These are phyloP conservation scores for Iris macrosiphon DNA, from an alignment of 106 monocot genomes.

Conservation along the genomic window DNA sequence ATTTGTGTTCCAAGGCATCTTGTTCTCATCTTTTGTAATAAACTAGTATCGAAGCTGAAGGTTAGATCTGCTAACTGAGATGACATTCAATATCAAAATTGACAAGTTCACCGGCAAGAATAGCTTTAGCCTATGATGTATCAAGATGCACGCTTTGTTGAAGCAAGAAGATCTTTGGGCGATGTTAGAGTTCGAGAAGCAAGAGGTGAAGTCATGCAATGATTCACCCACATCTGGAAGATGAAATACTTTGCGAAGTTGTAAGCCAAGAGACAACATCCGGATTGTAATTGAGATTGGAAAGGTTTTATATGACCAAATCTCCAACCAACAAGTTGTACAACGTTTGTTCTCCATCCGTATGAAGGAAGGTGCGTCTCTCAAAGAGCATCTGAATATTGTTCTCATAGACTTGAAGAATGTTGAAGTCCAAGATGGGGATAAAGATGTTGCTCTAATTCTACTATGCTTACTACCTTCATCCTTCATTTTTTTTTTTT, in stretches of 20 bases:
- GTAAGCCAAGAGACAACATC: not conserved
- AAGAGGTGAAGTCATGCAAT: not conserved
- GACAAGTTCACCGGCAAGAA: not conserved
- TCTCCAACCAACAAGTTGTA: not conserved
- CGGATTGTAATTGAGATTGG: not conserved
- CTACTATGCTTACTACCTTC: no score
- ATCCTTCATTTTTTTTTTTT: no score
- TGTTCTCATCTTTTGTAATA: no score
- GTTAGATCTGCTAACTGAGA: no score
- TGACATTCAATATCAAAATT: not conserved
- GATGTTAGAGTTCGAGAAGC: not conserved
- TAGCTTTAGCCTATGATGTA: not conserved
- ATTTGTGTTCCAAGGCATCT: no score
- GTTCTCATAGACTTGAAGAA: not conserved
- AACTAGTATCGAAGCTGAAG: no score
- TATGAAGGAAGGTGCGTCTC: not conserved
- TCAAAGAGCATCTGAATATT: not conserved
- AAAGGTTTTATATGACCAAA: not conserved
- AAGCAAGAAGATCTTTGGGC: not conserved
- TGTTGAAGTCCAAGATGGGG: not conserved
- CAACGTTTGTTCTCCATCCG: not conserved
- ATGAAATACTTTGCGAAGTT: not conserved
- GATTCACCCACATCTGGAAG: not conserved
- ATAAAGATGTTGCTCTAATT: not conserved
- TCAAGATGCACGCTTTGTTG: not conserved